phyloP scores from a whole-genome alignment of 2,329 filamentous ascomycete genomes.

The Aureobasidium leucospermi region DNA sequence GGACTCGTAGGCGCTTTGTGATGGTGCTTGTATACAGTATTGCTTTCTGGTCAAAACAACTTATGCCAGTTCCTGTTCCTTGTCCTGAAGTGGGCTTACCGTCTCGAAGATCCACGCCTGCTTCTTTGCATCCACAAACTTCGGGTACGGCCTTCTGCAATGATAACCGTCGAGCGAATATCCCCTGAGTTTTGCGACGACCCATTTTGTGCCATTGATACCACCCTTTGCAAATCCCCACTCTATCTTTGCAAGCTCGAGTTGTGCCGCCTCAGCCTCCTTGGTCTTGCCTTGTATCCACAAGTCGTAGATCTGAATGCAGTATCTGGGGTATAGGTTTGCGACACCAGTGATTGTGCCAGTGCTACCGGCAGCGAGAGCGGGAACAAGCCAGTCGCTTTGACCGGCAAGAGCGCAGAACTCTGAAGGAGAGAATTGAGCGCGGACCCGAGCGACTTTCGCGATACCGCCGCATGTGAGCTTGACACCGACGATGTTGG shows the following conservation, averaged over 20 bases:
- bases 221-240: slow-evolving; percentile 52
- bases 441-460: slow-evolving; percentile 33
- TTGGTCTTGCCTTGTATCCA: slow-evolving; percentile 33
- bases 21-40: too few species aligned
- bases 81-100: slow-evolving; percentile 26
- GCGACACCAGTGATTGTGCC: slow-evolving; percentile 58
- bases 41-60: too few species aligned
- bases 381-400: slow-evolving; percentile 46
- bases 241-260: slow-evolving; percentile 44
- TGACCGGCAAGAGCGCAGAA: slow-evolving; percentile 37
- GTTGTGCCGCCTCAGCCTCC: slow-evolving; percentile 26
- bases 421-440: slow-evolving; percentile 17
- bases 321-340: slow-evolving; percentile 53
- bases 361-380: slow-evolving; percentile 50
- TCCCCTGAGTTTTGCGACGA: slow-evolving; percentile 48
- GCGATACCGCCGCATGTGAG: slow-evolving; percentile 34
- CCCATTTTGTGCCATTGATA: slow-evolving; percentile 56
- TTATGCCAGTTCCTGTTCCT: slow-evolving; percentile 21
- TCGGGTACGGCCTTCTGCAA: slow-evolving; percentile 49
- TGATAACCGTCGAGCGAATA: slow-evolving; percentile 46
- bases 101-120: slow-evolving; percentile 37
- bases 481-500: slow-evolving; percentile 33
- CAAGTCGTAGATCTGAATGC: slow-evolving; percentile 35
- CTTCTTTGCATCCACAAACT: slow-evolving; percentile 40
- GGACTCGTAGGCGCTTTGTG: too few species aligned